Evolutionary conservation across 805 yeast genomes (phyloP).

Genomic region (Lipomyces sp.): DNA sequence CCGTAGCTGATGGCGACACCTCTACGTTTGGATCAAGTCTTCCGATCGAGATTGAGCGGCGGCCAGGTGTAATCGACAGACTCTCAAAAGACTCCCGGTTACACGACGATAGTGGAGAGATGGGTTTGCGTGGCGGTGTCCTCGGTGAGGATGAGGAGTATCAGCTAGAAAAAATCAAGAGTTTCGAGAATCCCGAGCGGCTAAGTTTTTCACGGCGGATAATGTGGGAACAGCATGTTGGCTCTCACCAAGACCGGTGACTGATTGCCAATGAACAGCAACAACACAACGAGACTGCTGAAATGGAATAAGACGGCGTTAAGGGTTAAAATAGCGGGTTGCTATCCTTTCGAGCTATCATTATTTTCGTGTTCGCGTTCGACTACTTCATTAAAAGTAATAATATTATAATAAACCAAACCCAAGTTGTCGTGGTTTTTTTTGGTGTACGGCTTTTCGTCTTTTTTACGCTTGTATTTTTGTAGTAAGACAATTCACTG

Average conservation of each 20-base stretch:
- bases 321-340: not conserved
- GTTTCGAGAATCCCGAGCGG: constrained; percentile 30
- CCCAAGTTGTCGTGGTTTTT: not conserved
- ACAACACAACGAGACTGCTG: not conserved
- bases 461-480: not conserved
- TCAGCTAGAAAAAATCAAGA: constrained; percentile 22
- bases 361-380: not conserved
- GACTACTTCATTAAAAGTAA: not conserved
- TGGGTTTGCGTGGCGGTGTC: constrained; percentile 31
- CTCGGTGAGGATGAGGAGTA: constrained; percentile 31
- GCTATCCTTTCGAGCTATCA: not conserved
- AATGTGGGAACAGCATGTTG: constrained; percentile 36
- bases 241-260: constrained; percentile 15
- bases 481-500: not conserved
- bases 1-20: not conserved
- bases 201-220: constrained; percentile 34
- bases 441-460: constrained; percentile 2
- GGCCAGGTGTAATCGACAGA: constrained; percentile 1
- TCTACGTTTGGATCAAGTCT: constrained; percentile 28
- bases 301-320: constrained; percentile 3
- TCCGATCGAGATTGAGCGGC: constrained; percentile 32
- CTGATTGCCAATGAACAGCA: not conserved
- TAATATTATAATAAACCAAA: not conserved
- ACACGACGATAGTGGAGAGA: constrained; percentile 24
- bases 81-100: constrained; percentile 5